phyloP scores from a whole-genome alignment of 306 rosid genomes.

The Datisca glomerata region DNA sequence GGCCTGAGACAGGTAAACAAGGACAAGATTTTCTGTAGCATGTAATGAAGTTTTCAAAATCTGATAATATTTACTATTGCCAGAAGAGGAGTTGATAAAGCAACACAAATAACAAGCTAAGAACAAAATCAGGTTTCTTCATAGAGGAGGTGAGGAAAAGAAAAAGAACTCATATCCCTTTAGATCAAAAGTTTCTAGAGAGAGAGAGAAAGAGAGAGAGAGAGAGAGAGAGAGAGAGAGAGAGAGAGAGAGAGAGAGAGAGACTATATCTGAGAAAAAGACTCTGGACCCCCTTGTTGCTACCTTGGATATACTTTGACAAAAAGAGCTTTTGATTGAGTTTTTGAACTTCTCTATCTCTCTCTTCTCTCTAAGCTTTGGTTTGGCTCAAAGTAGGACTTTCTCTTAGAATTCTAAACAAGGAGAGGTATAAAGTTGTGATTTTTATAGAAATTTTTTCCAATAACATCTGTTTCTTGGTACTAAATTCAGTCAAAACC shows the following conservation, averaged over 20 bases:
- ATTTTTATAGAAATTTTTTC: not conserved
- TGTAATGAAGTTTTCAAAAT: constrained; percentile 24
- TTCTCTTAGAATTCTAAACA: not conserved
- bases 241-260: not conserved
- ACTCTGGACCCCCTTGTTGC: too few relatives aligned
- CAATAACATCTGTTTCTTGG: too few relatives aligned
- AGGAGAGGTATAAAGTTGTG: not conserved
- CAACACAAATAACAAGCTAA: constrained; percentile 16
- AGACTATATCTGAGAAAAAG: not conserved
- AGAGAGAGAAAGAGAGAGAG: constrained; percentile 14
- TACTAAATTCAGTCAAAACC: too few relatives aligned
- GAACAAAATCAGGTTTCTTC: constrained; percentile 34
- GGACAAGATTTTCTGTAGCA: constrained; percentile 40
- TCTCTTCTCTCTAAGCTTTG: not conserved
- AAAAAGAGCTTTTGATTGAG: not conserved
- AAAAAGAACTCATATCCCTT: not conserved
- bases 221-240: constrained; percentile 13
- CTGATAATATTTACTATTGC: constrained; percentile 21
- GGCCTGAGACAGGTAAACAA: constrained; percentile 18
- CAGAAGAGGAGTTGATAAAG: constrained; percentile 20
- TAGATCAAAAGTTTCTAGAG: not conserved
- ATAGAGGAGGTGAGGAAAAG: constrained; percentile 23
- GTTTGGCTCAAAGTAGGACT: not conserved
- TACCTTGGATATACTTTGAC: not conserved
- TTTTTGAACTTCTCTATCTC: not conserved